Base-by-base conservation (phyloP, 2,329 filamentous ascomycete genomes). In the Cucurbitaria berberidis region DNA sequence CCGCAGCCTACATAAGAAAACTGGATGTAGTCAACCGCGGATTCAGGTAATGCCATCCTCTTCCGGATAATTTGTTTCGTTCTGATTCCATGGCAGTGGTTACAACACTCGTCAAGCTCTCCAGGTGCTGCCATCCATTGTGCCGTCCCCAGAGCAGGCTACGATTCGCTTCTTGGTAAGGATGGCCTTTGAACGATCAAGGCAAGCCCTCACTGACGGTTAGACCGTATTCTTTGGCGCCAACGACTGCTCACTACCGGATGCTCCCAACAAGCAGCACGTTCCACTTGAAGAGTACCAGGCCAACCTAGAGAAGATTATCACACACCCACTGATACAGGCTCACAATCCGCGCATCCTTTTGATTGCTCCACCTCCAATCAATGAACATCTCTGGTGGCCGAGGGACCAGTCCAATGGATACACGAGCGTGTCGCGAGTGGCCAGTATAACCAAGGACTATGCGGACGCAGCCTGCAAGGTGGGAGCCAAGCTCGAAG, bases 11-110 rank as follows among this genome's bases (percentile, higher is more conserved):
- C 69, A 84, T 86, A 44, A 86, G 93, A 51, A 85, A 87, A 30
- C 81, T 95, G 13, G 95, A 98, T 76, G 86, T 98, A 41, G 79
- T 98, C 66, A 96, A 97, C 74, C 86, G 92, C 39, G 95, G 95
- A 5, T 86, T 96, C 59, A 89, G 86, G 65, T 85, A 73, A 48
- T 32, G 30, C 50, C 32, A 3, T 13, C 27, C 30, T 32, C 16
- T 45, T 29, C 18, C 13, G 13, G 40, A 36, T 19, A 24, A 26
- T 19, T 39, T 15, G 15, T 32, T n/a, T 13, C 30, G 15, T 11
- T 9, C 57, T 67, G 32, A 70, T 40, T 35, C 29, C 32, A 30
- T 49, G 35, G 29, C 51, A 86, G 84, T 58, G 93, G 93, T 10
- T 97, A 93, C 80, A 96, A 88, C 68, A 92, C 91, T 2, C 81